Base-by-base conservation (phyloP, 2,329 filamentous ascomycete species). In the Blumeriella jaapii region DNA sequence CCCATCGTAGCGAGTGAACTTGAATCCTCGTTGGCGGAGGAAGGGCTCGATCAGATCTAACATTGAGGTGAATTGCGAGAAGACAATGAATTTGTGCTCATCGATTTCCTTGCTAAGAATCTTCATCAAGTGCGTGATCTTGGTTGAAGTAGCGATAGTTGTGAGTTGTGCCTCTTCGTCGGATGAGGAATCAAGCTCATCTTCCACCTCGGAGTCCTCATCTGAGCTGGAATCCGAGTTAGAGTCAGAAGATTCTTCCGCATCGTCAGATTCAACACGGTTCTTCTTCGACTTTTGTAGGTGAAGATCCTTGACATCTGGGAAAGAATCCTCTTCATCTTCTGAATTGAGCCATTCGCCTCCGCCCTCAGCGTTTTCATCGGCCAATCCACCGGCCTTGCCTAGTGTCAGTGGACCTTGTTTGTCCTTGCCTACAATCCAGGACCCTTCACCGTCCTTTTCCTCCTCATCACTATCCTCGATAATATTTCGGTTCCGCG, bases 11-110 rank as follows among this genome's bases (percentile, higher is more conserved):
- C 91, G 82, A 11, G 83, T 83, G 55, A 81, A 93, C 41, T 70
- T 71, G 58, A 94, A 79, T 10, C 76, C 74, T 10, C 80, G 76
- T 31, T 75, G 69, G 29, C 70, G 68, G 40, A 98, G 67, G 60
- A 96, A 95, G 2, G 91, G 91, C 56, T 96, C 86, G 44, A 98
- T 78, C 17, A 96, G 76, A 61, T 96, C 83, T 29, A 98, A 75
- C 91, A 98, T 98, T 0, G 85, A 91, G 0, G 91, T 98, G 61
- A 98, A 98, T 52, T 96, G 85, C 1, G 86, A 94, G 61, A 98
- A 98, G 45, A 98, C 86, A 52, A 98, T 98, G 55, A 94, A 93
- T 56, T 98, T 98, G 68, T 94, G 84, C 40, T 85, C 68, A 2
- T 69, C 64, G 0, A 78, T 77, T 58, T 98, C 91, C 28, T 74